phyloP scores from a whole-genome alignment of 2,329 filamentous ascomycete species.

The Clarireedia homoeocarpa region DNA sequence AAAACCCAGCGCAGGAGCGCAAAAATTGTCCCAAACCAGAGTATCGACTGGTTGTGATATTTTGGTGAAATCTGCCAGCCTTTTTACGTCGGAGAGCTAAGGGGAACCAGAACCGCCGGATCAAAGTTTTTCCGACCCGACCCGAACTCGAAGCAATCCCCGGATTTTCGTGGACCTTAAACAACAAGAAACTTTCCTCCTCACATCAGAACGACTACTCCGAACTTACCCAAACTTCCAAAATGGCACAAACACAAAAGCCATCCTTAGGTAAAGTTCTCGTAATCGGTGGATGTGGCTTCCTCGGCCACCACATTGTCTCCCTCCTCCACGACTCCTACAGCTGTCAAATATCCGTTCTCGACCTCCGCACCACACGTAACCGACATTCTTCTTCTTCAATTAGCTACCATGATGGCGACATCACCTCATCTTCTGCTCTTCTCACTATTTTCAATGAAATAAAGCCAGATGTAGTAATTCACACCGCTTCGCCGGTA shows the following conservation, averaged over 20 bases:
- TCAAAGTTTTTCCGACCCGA: too few relatives aligned
- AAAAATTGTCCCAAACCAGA: too few relatives aligned
- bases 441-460: slow-evolving; percentile 57
- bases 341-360: slow-evolving; percentile 52
- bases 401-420: slow-evolving; percentile 64
- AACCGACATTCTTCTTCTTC: slow-evolving; percentile 47
- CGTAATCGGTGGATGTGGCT: slow-evolving; percentile 77
- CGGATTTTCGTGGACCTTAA: too few relatives aligned
- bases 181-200: too few relatives aligned
- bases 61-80: too few relatives aligned
- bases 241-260: not conserved
- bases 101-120: too few relatives aligned
- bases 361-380: slow-evolving; percentile 63
- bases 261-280: slow-evolving; percentile 58
- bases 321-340: slow-evolving; percentile 55
- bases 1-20: too few relatives aligned
- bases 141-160: too few relatives aligned
- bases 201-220: too few relatives aligned
- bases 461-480: slow-evolving; percentile 70
- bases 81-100: too few relatives aligned
- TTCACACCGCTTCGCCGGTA: slow-evolving; percentile 80
- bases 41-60: too few relatives aligned
- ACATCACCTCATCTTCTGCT: slow-evolving; percentile 61
- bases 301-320: slow-evolving; percentile 77
- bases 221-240: too few relatives aligned